Evolutionary conservation across 306 rosid genomes (phyloP).

Genomic region (Quercus alba): DNA sequence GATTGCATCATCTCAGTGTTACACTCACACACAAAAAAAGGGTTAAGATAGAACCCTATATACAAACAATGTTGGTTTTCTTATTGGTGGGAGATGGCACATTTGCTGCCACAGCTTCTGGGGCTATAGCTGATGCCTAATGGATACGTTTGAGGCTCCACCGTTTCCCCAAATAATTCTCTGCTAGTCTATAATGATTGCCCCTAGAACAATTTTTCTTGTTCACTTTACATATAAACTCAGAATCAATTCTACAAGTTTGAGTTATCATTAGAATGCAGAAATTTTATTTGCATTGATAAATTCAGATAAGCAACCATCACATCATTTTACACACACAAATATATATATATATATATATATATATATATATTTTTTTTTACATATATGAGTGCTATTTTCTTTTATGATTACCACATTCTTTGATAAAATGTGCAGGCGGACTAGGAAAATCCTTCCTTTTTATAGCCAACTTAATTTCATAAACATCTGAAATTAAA

Average conservation of each 20-base stretch:
- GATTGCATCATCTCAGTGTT: background rate
- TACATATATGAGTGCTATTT: background rate
- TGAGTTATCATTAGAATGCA: background rate
- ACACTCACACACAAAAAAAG: background rate
- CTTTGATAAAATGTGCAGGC: slow-evolving; percentile 7
- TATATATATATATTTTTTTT: background rate
- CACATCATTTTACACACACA: background rate
- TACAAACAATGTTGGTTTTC: background rate
- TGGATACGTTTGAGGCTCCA: background rate
- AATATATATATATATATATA: background rate
- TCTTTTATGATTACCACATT: background rate
- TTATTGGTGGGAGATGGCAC: background rate
- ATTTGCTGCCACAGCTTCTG: background rate
- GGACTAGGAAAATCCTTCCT: background rate
- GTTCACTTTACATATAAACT: background rate
- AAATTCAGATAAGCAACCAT: background rate
- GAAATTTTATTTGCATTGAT: background rate
- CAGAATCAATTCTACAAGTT: background rate
- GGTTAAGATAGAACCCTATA: background rate
- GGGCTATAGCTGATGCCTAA: background rate
- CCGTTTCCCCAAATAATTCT: background rate
- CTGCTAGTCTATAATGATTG: background rate
- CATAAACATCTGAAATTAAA: slow-evolving; percentile 12
- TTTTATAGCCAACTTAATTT: background rate
- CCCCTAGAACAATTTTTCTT: background rate